Base-by-base conservation (phyloP, 2,329 filamentous ascomycete genomes). In the Fonsecaea pedrosoi region DNA sequence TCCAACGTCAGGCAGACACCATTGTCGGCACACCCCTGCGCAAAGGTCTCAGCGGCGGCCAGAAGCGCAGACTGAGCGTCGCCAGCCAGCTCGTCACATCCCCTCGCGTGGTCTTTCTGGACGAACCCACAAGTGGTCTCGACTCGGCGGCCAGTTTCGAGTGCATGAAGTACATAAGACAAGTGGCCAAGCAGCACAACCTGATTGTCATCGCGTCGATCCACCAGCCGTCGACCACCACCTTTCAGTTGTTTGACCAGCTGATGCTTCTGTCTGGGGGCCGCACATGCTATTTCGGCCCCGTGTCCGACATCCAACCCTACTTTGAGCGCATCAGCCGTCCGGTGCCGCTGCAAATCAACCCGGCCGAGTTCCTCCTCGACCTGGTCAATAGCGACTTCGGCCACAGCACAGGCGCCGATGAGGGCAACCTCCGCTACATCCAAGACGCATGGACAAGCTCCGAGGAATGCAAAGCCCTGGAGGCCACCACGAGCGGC, bases 11-110 rank as follows among this genome's bases (percentile, higher is more conserved):
- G 74, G 84, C 88, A 1, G 81, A 91, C 68, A 89, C 89, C 2
- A 79, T 96, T 54, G 88, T 96, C 70, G 92, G 92, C 42, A 96
- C 92, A 0, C 90, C 92, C 0, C 90, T 95, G 69, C 86, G 88
- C 10, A 95, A 94, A 78, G 92, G 92, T 13, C 88, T 96, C 65
- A 92, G 89, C 69, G 92, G 92, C 57, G 92, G 92, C 1, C 92
- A 96, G 80, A 96, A 95, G 82, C 85, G 91, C 45, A 85, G 92
- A 60, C 84, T 94, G 7, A 91, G 90, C 71, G 89, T 96, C 4
- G 92, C 92, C 0, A 91, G 90, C 68, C 91, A 92, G 74, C 84
- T 96, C 40, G 91, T 96, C 73, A 94, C 92, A 1, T 88, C 85
- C 65, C 92, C 92, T 0, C 91, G 90, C 77, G 88, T 96, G 7